phyloP scores from a whole-genome alignment of 257 asterid genomes.

The Scutellaria galericulata region DNA sequence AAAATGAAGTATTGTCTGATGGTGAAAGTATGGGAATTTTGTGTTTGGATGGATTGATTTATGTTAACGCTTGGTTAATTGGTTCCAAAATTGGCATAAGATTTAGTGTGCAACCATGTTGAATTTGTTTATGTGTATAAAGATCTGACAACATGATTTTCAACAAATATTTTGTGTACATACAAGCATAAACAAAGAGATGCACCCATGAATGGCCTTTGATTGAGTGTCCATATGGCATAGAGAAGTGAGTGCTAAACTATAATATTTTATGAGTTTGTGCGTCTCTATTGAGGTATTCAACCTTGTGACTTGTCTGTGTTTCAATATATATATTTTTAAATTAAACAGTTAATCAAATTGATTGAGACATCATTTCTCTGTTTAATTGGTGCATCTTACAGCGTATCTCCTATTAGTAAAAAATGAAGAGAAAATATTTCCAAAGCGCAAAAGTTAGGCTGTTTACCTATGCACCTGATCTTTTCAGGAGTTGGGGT shows the following conservation, averaged over 20 bases:
- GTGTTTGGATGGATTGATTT: neutral
- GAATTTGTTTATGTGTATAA: constrained; percentile 15
- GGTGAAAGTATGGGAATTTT: neutral
- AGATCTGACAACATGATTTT: neutral
- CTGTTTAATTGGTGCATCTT: constrained; percentile 12
- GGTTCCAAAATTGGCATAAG: constrained; percentile 11
- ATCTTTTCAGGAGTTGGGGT: no score
- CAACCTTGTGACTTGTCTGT: neutral
- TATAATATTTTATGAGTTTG: neutral
- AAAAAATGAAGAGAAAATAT: neutral
- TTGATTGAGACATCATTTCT: neutral
- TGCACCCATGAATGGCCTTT: neutral
- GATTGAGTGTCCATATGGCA: neutral
- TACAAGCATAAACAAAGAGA: neutral
- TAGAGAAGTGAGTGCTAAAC: neutral
- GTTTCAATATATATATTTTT: no score
- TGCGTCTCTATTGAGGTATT: neutral
- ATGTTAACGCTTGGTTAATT: neutral
- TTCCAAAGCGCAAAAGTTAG: no score
- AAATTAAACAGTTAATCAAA: neutral
- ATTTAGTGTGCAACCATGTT: neutral
- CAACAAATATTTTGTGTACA: neutral
- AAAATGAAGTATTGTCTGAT: neutral
- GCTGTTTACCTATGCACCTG: no score
- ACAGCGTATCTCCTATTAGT: neutral